Evolutionary conservation across 2,329 filamentous ascomycete species (phyloP), one percentile per base, ranked within the genome.

Genomic region (Colletotrichum tanaceti): DNA sequence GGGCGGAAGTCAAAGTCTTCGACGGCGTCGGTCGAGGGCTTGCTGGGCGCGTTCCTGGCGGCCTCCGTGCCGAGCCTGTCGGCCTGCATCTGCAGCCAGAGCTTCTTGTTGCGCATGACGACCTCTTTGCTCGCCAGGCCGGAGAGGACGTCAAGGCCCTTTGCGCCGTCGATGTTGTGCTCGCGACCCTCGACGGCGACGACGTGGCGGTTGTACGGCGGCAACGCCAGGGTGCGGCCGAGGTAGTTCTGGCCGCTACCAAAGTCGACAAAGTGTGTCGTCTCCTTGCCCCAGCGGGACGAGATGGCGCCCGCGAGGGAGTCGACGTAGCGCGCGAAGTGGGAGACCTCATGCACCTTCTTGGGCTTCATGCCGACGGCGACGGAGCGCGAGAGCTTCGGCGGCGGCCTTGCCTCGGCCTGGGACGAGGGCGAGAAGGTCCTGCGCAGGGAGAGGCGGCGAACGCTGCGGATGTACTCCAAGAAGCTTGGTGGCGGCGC

Each of bases 231-330:
- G 1, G 93, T 92, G 53, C 96, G 87, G 0, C 96, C 95, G 4
- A 99, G 89, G 75, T 99, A 99, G 76, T 98, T 98, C 78, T 98
- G 95, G 0, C 96, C 96, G 61, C 94, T 97, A 35, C 96, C 96
- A 79, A 98, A 97, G 80, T 99, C 96, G 57, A 98, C 91, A 67
- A 97, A 89, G 80, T 98, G 94, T 0, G 93, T 93, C 69, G 98
- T 90, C 16, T 85, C 80, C 55, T 83, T 79, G 0, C 83, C 82
- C 49, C 90, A 86, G 1, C 87, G 81, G 2, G 82, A 76, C 3
- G 87, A 85, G 28, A 97, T 85, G 35, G 87, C 85, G 62, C 81
- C 79, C 0, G 87, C 84, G 11, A 91, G 81, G 3, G 80, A 75
- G 58, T 93, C 87, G 60, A 98, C 88, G 74, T 95, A 98, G 71